A percentile compares a stretch with the other conserved stretches of the same genome.
Evolutionary conservation across 352 stramenopile genomes (phyloP).

Genomic region (Globisporangium irregulare): DNA sequence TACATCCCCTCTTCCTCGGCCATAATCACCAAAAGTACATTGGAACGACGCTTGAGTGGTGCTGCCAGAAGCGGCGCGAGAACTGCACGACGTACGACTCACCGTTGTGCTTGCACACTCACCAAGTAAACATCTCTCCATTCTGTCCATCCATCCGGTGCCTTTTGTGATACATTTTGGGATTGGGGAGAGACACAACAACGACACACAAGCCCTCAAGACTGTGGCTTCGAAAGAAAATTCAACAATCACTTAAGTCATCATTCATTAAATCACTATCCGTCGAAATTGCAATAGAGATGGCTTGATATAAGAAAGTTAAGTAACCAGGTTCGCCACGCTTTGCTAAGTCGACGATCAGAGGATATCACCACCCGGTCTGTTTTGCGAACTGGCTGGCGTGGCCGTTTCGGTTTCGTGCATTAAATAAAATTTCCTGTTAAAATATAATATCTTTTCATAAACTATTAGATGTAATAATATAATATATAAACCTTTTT

Average conservation of each 20-base stretch:
- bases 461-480: too few species aligned
- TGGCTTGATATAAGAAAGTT: background rate
- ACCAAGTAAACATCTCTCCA: background rate
- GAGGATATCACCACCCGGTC: background rate
- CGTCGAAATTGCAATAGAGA: background rate
- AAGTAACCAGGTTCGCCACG: background rate
- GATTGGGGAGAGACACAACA: background rate
- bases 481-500: background rate
- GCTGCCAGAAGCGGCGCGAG: background rate
- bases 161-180: background rate
- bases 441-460: background rate
- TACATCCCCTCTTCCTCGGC: background rate
- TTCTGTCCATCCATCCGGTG: background rate
- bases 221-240: conserved; percentile 4
- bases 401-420: background rate
- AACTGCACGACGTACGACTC: background rate
- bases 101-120: background rate
- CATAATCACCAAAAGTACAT: background rate
- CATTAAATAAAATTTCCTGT: background rate
- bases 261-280: background rate
- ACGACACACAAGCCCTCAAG: background rate
- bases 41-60: background rate
- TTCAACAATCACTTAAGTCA: conserved; percentile 13
- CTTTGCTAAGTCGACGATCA: background rate
- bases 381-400: conserved; percentile 10